These are phyloP conservation scores for Leptoxyphium fumago DNA, from an alignment of 2,329 filamentous ascomycete genomes.

Conservation along the genomic window DNA sequence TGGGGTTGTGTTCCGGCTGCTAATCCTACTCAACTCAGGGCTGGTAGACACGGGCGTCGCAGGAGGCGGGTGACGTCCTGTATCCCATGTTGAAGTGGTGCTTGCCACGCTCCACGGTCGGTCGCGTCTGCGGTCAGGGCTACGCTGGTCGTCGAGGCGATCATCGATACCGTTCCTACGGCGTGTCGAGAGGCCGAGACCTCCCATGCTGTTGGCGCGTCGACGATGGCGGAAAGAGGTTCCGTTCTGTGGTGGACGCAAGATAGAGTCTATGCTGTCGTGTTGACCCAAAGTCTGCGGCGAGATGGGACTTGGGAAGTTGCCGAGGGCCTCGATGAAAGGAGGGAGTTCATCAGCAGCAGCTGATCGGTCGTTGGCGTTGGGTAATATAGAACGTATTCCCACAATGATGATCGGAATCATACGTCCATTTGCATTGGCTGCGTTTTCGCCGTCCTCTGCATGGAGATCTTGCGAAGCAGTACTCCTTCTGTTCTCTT, in stretches of 20 bases:
- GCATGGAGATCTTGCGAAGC: constrained; percentile 1
- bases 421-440: constrained; percentile 36
- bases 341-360: constrained; percentile 33
- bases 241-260: constrained; percentile 39
- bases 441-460: constrained; percentile 21
- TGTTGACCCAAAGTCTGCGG: constrained; percentile 23
- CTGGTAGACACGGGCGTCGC: constrained; percentile 48
- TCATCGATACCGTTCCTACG: constrained; percentile 24
- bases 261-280: constrained; percentile 34
- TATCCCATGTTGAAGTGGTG: constrained; percentile 23
- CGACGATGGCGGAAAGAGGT: constrained; percentile 40
- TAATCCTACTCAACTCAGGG: constrained; percentile 35
- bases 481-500: neutral
- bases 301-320: constrained; percentile 26
- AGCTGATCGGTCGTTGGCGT: constrained; percentile 21
- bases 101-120: constrained; percentile 22
- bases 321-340: constrained; percentile 37
- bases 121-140: constrained; percentile 26
- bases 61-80: constrained; percentile 39
- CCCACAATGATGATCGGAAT: constrained; percentile 57
- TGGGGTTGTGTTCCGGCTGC: constrained; percentile 19
- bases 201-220: constrained; percentile 37
- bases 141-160: constrained; percentile 34
- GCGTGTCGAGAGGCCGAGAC: constrained; percentile 22
- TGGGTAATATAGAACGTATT: constrained; percentile 48